Evolutionary conservation across 257 asterid genomes (phyloP).

Genomic region (Solanum pimpinellifolium): DNA sequence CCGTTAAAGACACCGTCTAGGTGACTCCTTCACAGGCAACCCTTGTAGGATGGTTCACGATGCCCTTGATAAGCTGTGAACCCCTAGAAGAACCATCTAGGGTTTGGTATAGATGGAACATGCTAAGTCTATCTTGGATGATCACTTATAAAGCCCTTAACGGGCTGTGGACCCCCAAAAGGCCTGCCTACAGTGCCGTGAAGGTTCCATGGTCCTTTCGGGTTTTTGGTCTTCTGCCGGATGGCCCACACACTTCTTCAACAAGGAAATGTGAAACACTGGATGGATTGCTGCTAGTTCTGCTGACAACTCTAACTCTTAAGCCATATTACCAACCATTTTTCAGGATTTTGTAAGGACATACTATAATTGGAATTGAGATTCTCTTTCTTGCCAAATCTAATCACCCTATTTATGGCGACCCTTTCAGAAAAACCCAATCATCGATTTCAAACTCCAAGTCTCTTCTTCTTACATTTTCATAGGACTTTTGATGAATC

Average conservation of each 20-base stretch:
- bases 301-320: background rate
- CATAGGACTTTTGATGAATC: background rate
- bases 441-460: background rate
- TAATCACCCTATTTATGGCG: background rate
- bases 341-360: background rate
- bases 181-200: background rate
- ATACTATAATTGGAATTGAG: background rate
- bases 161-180: background rate
- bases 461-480: background rate
- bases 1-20: background rate
- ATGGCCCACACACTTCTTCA: no score
- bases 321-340: background rate
- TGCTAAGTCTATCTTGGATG: background rate
- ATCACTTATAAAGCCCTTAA: background rate
- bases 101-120: fast-evolving
- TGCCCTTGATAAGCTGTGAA: background rate
- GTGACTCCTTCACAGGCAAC: background rate
- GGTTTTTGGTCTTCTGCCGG: background rate
- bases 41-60: background rate
- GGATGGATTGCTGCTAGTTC: background rate
- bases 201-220: background rate
- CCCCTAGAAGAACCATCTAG: no score
- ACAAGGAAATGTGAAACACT: background rate
- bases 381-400: background rate
- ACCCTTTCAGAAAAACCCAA: background rate